These are phyloP conservation scores for Podila epigama DNA, from an alignment of 192 early-diverging fungal genomes.

Conservation along the genomic window DNA sequence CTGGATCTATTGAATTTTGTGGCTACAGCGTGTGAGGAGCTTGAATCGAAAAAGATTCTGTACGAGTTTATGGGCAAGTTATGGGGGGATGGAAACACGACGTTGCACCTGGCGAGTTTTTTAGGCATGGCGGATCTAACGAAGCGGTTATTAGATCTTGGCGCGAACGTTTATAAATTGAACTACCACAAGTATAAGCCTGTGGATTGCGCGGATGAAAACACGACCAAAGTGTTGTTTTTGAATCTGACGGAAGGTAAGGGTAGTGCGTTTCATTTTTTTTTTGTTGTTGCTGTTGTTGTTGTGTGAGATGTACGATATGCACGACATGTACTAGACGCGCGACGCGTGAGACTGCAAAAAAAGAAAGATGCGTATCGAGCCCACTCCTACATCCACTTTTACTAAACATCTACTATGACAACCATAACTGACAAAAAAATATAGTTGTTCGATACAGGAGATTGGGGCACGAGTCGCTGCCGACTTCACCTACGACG, in stretches of 20 bases:
- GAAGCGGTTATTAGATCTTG: constrained; percentile 60
- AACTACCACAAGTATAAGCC: constrained; percentile 67
- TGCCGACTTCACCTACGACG: constrained; percentile 21
- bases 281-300: too few species aligned
- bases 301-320: too few species aligned
- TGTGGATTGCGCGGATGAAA: constrained; percentile 73
- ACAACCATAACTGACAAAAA: too few species aligned
- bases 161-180: constrained; percentile 59
- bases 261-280: not conserved
- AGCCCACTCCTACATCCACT: too few species aligned
- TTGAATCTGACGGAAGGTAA: constrained; percentile 39
- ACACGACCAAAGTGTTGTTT: constrained; percentile 53
- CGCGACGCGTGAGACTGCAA: too few species aligned
- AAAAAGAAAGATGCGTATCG: too few species aligned
- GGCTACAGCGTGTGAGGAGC: constrained; percentile 57
- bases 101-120: constrained; percentile 69
- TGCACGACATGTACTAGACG: too few species aligned
- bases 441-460: constrained; percentile 35
- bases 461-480: constrained; percentile 15
- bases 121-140: constrained; percentile 71
- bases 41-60: constrained; percentile 67
- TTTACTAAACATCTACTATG: too few species aligned
- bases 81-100: constrained; percentile 74
- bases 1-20: constrained; percentile 70
- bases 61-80: constrained; percentile 73